Conservation (phyloP, 305 asterid species). For the Euphrasia arctica region DNA sequence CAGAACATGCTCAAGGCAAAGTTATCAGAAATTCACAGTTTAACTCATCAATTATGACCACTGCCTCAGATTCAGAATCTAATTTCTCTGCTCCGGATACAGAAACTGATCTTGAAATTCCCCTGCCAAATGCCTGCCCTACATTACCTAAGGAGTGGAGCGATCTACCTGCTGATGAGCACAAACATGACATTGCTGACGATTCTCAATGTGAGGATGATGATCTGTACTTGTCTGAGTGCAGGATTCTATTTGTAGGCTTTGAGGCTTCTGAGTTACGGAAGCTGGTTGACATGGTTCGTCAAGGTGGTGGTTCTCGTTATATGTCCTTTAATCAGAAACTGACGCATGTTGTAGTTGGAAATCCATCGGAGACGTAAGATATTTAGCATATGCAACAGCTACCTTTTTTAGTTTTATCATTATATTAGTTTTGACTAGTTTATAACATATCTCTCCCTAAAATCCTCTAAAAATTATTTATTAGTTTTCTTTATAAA, state of each 20-base stretch:
- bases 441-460: slow-evolving; percentile 10
- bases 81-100: slow-evolving; percentile 39
- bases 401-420: slow-evolving; percentile 24
- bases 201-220: slow-evolving; percentile 87
- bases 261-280: slow-evolving; percentile 81
- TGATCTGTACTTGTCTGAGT: slow-evolving; percentile 83
- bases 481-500: neutral
- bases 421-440: slow-evolving; percentile 20
- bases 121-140: slow-evolving; percentile 35
- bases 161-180: slow-evolving; percentile 43
- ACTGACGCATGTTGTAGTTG: slow-evolving; percentile 86
- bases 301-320: slow-evolving; percentile 97
- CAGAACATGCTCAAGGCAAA: slow-evolving; percentile 54
- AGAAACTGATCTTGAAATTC: slow-evolving; percentile 47
- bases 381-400: slow-evolving; percentile 34
- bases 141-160: slow-evolving; percentile 37
- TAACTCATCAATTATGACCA: slow-evolving; percentile 49
- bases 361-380: slow-evolving; percentile 83
- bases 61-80: slow-evolving; percentile 49
- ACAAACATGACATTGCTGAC: slow-evolving; percentile 54
- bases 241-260: slow-evolving; percentile 85
- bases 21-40: slow-evolving; percentile 45
- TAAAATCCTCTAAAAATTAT: slow-evolving; percentile 6
- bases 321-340: slow-evolving; percentile 75
- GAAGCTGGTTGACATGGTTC: slow-evolving; percentile 84